A percentile compares a stretch with the other conserved stretches of the same genome.
Evolutionary conservation across 2,329 filamentous ascomycete genomes (phyloP).

Genomic region (Clarireedia homoeocarpa): DNA sequence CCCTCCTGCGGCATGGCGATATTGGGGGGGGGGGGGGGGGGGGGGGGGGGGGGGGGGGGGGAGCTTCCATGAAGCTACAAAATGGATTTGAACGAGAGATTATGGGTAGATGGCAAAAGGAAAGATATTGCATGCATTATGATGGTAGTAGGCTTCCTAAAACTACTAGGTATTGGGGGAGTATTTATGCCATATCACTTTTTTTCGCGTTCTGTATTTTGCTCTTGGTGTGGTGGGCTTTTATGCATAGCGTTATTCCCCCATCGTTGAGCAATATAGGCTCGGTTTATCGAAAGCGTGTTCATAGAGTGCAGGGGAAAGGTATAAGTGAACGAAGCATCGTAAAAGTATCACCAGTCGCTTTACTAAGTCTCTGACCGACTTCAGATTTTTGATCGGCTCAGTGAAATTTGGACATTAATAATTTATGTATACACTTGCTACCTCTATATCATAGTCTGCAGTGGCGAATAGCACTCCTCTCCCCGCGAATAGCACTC

Average conservation of each 20-base stretch:
- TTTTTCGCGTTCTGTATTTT: background rate
- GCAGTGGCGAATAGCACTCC: too few relatives aligned
- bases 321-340: too few relatives aligned
- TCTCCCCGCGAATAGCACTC: too few relatives aligned
- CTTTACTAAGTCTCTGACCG: too few relatives aligned
- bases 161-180: slow-evolving; percentile 5
- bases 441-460: too few relatives aligned
- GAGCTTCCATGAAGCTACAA: background rate
- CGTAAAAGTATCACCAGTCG: too few relatives aligned
- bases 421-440: too few relatives aligned
- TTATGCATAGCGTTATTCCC: slow-evolving; percentile 11
- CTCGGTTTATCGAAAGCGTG: slow-evolving; percentile 2
- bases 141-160: slow-evolving; percentile 1
- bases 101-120: slow-evolving; percentile 13
- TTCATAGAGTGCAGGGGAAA: slow-evolving; percentile 6
- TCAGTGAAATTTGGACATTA: too few relatives aligned
- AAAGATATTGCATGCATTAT: slow-evolving; percentile 14
- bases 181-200: slow-evolving; percentile 10
- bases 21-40: too few relatives aligned
- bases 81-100: slow-evolving; percentile 2
- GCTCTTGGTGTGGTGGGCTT: slow-evolving; percentile 4
- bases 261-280: slow-evolving; percentile 5
- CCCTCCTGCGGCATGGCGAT: slow-evolving; percentile 9
- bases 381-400: too few relatives aligned
- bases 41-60: too few relatives aligned